Percentiles rank a stretch among this genome's conserved stretches.
Conservation (phyloP, 441 rosid species). For the Rhodomyrtus psidioides region DNA sequence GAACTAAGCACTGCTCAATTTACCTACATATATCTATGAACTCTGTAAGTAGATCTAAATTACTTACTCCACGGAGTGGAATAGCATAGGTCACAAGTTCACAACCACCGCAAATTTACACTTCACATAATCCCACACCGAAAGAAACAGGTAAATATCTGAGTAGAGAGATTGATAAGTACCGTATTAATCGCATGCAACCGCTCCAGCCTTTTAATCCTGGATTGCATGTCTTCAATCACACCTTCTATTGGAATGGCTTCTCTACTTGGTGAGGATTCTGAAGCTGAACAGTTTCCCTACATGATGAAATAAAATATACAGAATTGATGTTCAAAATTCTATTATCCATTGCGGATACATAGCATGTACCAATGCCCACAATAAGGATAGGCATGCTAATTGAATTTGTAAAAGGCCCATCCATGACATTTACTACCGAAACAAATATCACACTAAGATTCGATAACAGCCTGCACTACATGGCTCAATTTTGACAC, state of each 20-base stretch:
- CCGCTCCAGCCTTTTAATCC: slow-evolving; percentile 88
- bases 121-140: too few species aligned
- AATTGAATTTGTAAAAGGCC: not conserved
- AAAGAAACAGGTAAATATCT: not conserved
- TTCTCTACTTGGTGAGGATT: slow-evolving; percentile 74
- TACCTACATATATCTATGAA: not conserved
- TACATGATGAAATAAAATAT: slow-evolving; percentile 3
- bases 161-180: not conserved
- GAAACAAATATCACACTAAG: not conserved
- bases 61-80: not conserved
- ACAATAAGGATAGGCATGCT: not conserved
- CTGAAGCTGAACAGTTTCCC: slow-evolving; percentile 73
- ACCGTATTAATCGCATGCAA: slow-evolving; percentile 96
- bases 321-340: not conserved
- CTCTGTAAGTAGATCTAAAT: not conserved
- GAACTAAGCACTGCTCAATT: not conserved
- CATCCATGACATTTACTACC: not conserved
- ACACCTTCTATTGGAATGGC: slow-evolving; percentile 54
- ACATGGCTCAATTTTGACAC: not conserved
- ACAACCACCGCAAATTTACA: not conserved
- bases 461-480: not conserved
- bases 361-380: not conserved
- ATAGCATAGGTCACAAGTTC: not conserved
- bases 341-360: not conserved
- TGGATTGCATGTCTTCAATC: slow-evolving; percentile 81